Evolutionary conservation across 2,329 filamentous ascomycete species (phyloP), one percentile per base, ranked within the genome.

Genomic region (Penicillium sp.): DNA sequence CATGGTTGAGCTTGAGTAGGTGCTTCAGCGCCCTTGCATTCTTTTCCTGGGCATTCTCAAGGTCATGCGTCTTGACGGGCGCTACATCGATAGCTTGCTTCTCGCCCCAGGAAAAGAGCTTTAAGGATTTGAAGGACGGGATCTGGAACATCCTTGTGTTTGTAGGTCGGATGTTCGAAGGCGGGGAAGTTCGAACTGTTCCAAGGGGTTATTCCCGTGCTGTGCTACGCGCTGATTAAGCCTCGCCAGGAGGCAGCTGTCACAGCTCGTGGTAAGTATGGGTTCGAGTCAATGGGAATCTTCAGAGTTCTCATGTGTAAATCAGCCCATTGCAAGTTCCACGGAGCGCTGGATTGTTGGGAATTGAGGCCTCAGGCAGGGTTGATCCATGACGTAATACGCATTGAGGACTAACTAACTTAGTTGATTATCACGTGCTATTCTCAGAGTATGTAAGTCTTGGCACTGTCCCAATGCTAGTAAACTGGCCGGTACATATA

Each of bases 1-100:
- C 88, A 78, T 99, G 95, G 74, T 98, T 98, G 54, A 93, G 89
- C 75, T 90, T 91, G 60, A 99, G 76, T 14, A 99, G 81, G 77
- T 98, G 92, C 79, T 96, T 97, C 61, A 99, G 82, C 19, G 91
- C 91, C 61, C 94, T 83, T 18, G 89, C 87, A 57, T 90, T 83
- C 74, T 91, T 94, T 71, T 96, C 92, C 9, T 87, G 83, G 50
- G 87, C 83, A 5, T 88, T 89, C 78, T 98, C 94, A 68, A 96
- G 84, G 73, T 90, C 85, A 76, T 96, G 87, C 58, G 91, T 82
- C 63, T 90, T 81, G 56, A 94, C 88, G 0, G 89, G 81, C 9
- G 89, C 82, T 6, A 97, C 66, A 47, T 81, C 72, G 61, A 81
- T 72, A 3, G 66, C 60, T 4, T 60, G 54, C 16, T 68, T 68